Percentiles rank a stretch among this genome's conserved stretches.
Conservation (phyloP, 768 basidiomycete genomes). For the Suillus subalutaceus region DNA sequence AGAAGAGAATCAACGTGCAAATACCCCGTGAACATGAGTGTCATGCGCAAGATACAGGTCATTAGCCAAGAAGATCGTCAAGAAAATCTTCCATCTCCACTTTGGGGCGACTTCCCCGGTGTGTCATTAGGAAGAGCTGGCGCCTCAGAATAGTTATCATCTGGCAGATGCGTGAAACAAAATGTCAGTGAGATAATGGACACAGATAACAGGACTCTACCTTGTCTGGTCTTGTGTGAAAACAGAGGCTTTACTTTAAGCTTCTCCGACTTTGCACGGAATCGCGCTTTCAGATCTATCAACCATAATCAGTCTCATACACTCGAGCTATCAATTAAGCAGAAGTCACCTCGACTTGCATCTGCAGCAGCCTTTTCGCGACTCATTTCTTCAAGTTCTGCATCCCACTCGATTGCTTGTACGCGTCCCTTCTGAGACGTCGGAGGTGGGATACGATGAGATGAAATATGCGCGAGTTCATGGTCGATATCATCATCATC, state of each 20-base stretch:
- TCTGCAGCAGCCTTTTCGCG: constrained; percentile 76
- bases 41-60: neutral
- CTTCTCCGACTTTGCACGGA: constrained; percentile 57
- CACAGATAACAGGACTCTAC: constrained; percentile 23
- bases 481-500: constrained; percentile 62
- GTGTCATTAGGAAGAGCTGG: constrained; percentile 53
- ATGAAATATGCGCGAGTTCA: constrained; percentile 55
- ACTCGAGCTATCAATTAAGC: neutral
- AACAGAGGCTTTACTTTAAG: constrained; percentile 41
- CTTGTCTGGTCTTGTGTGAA: constrained; percentile 40
- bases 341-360: constrained; percentile 58
- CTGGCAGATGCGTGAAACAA: constrained; percentile 20
- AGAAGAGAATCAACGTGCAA: neutral
- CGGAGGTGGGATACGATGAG: constrained; percentile 20
- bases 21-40: neutral
- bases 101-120: constrained; percentile 44
- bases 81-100: constrained; percentile 72
- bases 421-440: constrained; percentile 63
- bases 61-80: constrained; percentile 60
- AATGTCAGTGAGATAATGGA: neutral
- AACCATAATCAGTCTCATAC: neutral
- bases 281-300: constrained; percentile 61
- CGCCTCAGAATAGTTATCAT: constrained; percentile 43
- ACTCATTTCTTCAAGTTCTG: constrained; percentile 62
- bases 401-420: constrained; percentile 71